Evolutionary conservation across 495 filamentous ascomycete species (phyloP).

Genomic region (Podospora appendiculata): DNA sequence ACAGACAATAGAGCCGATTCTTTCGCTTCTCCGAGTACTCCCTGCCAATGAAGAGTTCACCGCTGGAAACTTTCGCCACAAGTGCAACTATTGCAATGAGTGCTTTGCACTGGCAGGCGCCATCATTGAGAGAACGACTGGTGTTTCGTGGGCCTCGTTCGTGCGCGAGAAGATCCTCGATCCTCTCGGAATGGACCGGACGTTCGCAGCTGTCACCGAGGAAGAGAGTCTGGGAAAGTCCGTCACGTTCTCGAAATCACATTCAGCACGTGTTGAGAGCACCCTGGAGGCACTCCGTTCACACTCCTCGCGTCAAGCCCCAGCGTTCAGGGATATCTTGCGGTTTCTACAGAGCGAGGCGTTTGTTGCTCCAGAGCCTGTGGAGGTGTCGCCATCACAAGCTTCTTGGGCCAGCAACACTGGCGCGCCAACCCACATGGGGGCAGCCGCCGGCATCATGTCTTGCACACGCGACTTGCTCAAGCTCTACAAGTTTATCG

Average conservation of each 20-base stretch:
- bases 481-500: slow-evolving; percentile 7
- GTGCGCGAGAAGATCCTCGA: slow-evolving; percentile 2
- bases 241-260: background rate
- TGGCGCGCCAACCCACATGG: background rate
- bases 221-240: background rate
- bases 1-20: background rate
- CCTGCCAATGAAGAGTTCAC: slow-evolving; percentile 2
- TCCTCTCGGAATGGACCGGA: slow-evolving; percentile 7
- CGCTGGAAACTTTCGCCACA: background rate
- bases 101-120: slow-evolving; percentile 7
- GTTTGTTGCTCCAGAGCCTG: background rate
- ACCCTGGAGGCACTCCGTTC: background rate
- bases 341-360: background rate
- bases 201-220: background rate
- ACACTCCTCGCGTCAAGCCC: background rate
- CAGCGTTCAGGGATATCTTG: background rate
- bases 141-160: slow-evolving; percentile 1
- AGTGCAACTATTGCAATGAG: slow-evolving; percentile 15
- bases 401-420: background rate
- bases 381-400: slow-evolving; percentile 1
- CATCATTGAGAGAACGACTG: slow-evolving; percentile 3
- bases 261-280: background rate
- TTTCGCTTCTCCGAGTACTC: slow-evolving; percentile 1
- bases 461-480: slow-evolving; percentile 8
- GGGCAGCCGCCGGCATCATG: slow-evolving; percentile 11